These are phyloP conservation scores for Fusarium nisikadoi DNA, from an alignment of 2,329 filamentous ascomycete genomes.

Conservation along the genomic window DNA sequence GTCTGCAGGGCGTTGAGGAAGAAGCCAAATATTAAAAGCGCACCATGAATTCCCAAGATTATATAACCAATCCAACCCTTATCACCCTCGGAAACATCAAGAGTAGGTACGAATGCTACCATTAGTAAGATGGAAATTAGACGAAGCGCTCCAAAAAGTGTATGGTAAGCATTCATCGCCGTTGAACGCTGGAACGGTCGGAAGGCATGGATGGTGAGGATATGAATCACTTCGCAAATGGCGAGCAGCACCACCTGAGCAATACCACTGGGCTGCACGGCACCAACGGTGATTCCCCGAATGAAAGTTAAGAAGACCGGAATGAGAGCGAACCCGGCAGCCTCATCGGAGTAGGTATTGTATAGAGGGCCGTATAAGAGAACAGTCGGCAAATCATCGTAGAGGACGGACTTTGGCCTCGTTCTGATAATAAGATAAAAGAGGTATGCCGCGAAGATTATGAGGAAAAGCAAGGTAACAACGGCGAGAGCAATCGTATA, in stretches of 20 bases:
- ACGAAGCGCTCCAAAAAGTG: slow-evolving; percentile 81
- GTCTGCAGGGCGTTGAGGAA: slow-evolving; percentile 93
- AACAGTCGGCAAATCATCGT: slow-evolving; percentile 91
- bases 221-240: slow-evolving; percentile 91
- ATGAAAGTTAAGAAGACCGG: slow-evolving; percentile 87
- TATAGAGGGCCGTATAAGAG: slow-evolving; percentile 93
- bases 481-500: slow-evolving; percentile 80
- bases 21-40: slow-evolving; percentile 90
- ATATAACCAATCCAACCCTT: slow-evolving; percentile 97
- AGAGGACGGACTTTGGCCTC: slow-evolving; percentile 85
- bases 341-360: slow-evolving; percentile 96
- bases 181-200: slow-evolving; percentile 89
- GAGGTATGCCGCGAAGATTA: slow-evolving; percentile 81
- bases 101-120: slow-evolving; percentile 84
- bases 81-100: slow-evolving; percentile 79
- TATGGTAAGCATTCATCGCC: slow-evolving; percentile 97
- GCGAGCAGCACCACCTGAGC: slow-evolving; percentile 92
- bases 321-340: slow-evolving; percentile 88
- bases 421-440: slow-evolving; percentile 83
- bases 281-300: slow-evolving; percentile 89
- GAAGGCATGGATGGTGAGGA: slow-evolving; percentile 89
- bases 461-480: slow-evolving; percentile 76
- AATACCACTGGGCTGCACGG: slow-evolving; percentile 90
- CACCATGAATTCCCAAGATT: slow-evolving; percentile 85
- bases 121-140: slow-evolving; percentile 80